A percentile compares a stretch with the other conserved stretches of the same genome.
phyloP scores from a whole-genome alignment of 306 rosid genomes.

The Elaeagnus macrophylla region DNA sequence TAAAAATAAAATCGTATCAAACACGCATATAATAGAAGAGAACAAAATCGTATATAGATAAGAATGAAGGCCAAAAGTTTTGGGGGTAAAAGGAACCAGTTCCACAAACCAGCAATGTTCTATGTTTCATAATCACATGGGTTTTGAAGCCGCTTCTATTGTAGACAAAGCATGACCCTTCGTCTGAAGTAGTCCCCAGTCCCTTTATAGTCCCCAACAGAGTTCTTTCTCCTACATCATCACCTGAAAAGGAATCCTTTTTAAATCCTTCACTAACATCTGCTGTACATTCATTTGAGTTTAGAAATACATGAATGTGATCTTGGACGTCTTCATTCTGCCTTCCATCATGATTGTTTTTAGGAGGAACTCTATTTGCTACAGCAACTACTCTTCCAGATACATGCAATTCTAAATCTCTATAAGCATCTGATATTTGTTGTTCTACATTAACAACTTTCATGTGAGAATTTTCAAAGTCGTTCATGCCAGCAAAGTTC shows the following conservation, averaged over 20 bases:
- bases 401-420: constrained; percentile 70
- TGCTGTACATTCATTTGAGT: constrained; percentile 30
- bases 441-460: constrained; percentile 19
- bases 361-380: constrained; percentile 60
- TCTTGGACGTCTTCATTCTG: constrained; percentile 47
- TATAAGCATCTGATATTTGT: constrained; percentile 49
- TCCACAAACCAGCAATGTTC: constrained; percentile 73
- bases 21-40: neutral
- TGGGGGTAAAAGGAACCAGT: constrained; percentile 16
- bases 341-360: constrained; percentile 24
- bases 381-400: constrained; percentile 72
- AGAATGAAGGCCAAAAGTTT: constrained; percentile 7
- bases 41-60: neutral
- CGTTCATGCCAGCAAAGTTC: constrained; percentile 15
- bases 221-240: constrained; percentile 36
- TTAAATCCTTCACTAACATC: constrained; percentile 21
- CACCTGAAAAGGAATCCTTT: constrained; percentile 22
- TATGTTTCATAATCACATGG: constrained; percentile 80
- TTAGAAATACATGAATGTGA: constrained; percentile 64
- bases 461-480: constrained; percentile 24
- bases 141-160: constrained; percentile 59
- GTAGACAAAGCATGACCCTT: constrained; percentile 75
- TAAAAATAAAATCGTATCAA: too few relatives aligned
- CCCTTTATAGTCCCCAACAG: constrained; percentile 79
- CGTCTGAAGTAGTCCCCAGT: constrained; percentile 71